Conservation (phyloP, 495 filamentous ascomycete genomes). For the Penicillium egyptiacum region DNA sequence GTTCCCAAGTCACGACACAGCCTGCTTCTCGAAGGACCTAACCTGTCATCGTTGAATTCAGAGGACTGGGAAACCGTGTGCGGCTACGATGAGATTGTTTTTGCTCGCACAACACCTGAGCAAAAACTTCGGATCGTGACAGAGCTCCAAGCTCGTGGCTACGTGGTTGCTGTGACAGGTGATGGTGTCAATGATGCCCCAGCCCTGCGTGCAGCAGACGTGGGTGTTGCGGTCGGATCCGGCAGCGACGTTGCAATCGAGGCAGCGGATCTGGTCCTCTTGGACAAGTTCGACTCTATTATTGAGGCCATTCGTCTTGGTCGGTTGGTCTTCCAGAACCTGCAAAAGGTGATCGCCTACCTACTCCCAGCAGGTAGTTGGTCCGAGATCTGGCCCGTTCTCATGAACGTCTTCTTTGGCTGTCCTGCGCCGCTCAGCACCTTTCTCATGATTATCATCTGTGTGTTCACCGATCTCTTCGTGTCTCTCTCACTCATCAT, state of each 20-base stretch:
- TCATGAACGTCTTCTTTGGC: constrained; percentile 71
- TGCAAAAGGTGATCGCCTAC: constrained; percentile 62
- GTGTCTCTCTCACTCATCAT: constrained; percentile 65
- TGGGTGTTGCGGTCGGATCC: constrained; percentile 66
- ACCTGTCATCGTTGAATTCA: constrained; percentile 56
- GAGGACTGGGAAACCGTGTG: constrained; percentile 59
- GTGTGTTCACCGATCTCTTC: constrained; percentile 65
- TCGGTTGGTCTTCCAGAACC: constrained; percentile 54
- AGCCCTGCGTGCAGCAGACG: constrained; percentile 62
- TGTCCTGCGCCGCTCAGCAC: constrained; percentile 65
- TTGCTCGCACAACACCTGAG: constrained; percentile 72
- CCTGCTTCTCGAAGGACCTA: constrained; percentile 49
- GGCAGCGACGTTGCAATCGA: constrained; percentile 66
- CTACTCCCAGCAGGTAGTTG: constrained; percentile 66
- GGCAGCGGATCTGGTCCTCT: constrained; percentile 83
- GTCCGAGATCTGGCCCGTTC: constrained; percentile 73
- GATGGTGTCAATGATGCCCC: constrained; percentile 73
- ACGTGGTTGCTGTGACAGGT: constrained; percentile 75
- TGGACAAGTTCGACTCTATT: constrained; percentile 67
- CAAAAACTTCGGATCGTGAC: constrained; percentile 74
- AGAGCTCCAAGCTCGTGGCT: constrained; percentile 57
- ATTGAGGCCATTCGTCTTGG: constrained; percentile 65
- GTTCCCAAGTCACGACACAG: constrained; percentile 27
- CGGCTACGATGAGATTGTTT: constrained; percentile 64
- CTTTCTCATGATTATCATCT: constrained; percentile 71